These are phyloP conservation scores for Podosphaera xanthii DNA, from an alignment of 2,329 filamentous ascomycete genomes.

Conservation along the genomic window DNA sequence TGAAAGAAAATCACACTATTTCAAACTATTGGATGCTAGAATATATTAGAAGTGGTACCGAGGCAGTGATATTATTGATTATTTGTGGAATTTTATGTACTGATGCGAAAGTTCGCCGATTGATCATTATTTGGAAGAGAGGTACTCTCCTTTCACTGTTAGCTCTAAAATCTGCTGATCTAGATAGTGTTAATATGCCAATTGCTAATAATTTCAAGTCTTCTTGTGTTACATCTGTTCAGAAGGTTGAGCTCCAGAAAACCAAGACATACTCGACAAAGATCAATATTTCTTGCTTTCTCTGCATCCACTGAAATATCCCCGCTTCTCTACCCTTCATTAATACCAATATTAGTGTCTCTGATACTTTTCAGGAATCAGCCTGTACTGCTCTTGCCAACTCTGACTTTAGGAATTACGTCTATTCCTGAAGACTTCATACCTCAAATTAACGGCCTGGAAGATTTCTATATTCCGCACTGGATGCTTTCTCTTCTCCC, in stretches of 20 bases:
- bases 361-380: conserved; percentile 45
- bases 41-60: too few relatives aligned
- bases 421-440: conserved; percentile 53
- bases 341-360: conserved; percentile 54
- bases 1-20: background rate
- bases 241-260: conserved; percentile 26
- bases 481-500: conserved; percentile 60
- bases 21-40: background rate
- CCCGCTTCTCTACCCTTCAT: conserved; percentile 65
- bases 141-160: conserved; percentile 19
- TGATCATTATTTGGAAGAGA: conserved; percentile 24
- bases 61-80: background rate
- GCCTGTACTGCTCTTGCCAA: conserved; percentile 43
- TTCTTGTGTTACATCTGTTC: conserved; percentile 34
- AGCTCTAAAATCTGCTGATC: conserved; percentile 6
- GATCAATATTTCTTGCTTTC: conserved; percentile 22
- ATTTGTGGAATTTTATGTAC: conserved; percentile 22
- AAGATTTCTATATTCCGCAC: conserved; percentile 44
- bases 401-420: conserved; percentile 59
- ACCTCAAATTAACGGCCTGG: conserved; percentile 31
- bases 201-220: conserved; percentile 15
- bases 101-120: conserved; percentile 22
- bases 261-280: conserved; percentile 8
- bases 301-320: conserved; percentile 75
- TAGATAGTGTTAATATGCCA: conserved; percentile 13